Evolutionary conservation across 192 early-diverging fungal genomes (phyloP), one percentile per base, ranked within the genome.

Genomic region (Umbelopsis vinacea): DNA sequence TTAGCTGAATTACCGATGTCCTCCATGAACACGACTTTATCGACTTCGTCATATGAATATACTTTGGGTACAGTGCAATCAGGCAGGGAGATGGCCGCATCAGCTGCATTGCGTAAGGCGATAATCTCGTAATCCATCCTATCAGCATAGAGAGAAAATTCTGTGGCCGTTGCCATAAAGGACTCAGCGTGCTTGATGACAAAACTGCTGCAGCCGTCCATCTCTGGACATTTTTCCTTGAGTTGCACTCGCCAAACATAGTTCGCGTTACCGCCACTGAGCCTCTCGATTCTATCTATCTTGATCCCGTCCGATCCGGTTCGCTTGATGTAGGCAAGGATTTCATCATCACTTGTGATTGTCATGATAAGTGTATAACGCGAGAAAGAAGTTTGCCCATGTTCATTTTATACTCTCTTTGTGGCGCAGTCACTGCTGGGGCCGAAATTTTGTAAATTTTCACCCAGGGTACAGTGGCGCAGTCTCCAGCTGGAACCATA

Each of bases 231-330:
- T 40, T 68, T 46, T 37, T 71, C 66, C 66, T 54, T 57, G 52
- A 74, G 57, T 46, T 63, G 72, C 68, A 46, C 75, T 26, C 79
- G 79, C 17, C 70, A 81, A 35, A 81, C 79, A 74, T 71, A 81
- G 75, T 81, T 81, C 72, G 75, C 75, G 23, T 21, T 29, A 37
- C 79, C 79, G 53, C 79, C 79, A 9, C 68, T 66, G 53, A 81
- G 69, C 66, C 68, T 69, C 72, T 74, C 71, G 69, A 75, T 19
- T 6, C 6, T 63, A 29, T 63, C 38, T 21, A 46, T 38, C 14
- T 45, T 33, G 22, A 24, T 22, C 10, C 7, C 0, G 2, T 24
- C 19, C 2, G 35, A 9, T 8, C n/a, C 21, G 19, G 15, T 35
- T n/a, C 22, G 37, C 40, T 68, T n/a, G 6, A 47, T 23, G 9